phyloP scores from a whole-genome alignment of 177 flowering plant genomes.

The Vitis hybrid region DNA sequence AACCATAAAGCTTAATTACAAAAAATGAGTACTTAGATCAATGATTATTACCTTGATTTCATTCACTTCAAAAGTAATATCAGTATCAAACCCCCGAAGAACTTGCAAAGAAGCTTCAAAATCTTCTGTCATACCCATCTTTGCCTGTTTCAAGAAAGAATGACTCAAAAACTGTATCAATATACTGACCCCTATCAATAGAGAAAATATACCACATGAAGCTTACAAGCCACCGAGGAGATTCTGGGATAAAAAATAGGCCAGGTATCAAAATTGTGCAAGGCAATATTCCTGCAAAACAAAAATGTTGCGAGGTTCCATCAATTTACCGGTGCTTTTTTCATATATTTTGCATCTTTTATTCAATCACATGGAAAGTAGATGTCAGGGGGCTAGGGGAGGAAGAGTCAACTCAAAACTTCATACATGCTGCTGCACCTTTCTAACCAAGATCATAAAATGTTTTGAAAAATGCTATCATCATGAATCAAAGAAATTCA shows the following conservation, averaged over 20 bases:
- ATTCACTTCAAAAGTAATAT: constrained; percentile 84
- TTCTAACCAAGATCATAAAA: no score
- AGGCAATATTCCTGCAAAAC: constrained; percentile 78
- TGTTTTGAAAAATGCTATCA: no score
- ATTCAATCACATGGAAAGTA: no score
- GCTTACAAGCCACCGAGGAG: constrained; percentile 98
- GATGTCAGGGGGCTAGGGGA: no score
- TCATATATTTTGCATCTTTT: no score
- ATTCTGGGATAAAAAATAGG: constrained; percentile 96
- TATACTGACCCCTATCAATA: neutral
- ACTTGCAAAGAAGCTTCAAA: constrained; percentile 98
- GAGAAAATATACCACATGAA: constrained; percentile 7
- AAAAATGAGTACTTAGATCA: neutral
- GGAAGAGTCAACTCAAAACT: no score
- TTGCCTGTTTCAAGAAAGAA: constrained; percentile 56
- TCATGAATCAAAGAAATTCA: no score
- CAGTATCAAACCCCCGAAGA: constrained; percentile 91
- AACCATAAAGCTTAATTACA: neutral
- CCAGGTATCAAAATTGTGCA: constrained; percentile 89
- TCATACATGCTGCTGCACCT: no score
- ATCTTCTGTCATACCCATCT: constrained; percentile 97
- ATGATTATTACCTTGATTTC: constrained; percentile 78
- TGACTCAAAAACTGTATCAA: neutral
- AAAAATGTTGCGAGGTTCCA: neutral
- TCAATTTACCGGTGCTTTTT: neutral